Percentiles rank a stretch among this genome's conserved stretches.
These are phyloP conservation scores for Crassisporium funariophilum DNA, from an alignment of 768 basidiomycete genomes.

Conservation along the genomic window DNA sequence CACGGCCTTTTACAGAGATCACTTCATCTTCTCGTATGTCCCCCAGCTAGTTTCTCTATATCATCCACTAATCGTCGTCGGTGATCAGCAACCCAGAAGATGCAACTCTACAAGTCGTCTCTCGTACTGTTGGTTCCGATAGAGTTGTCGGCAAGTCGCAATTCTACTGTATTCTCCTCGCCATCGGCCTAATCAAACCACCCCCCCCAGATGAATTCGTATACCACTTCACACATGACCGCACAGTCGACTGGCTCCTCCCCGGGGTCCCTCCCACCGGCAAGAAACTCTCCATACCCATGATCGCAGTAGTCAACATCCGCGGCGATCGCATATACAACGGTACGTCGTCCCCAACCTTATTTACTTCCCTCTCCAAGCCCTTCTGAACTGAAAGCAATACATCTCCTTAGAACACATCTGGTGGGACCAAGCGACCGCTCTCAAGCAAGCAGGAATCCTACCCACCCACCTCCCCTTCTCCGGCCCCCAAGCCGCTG, in stretches of 20 bases:
- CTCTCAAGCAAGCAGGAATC: conserved; percentile 37
- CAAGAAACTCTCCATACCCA: conserved; percentile 49
- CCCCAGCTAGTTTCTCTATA: too few relatives aligned
- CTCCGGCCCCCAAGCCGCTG: conserved; percentile 17
- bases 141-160: conserved; percentile 48
- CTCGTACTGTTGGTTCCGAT: conserved; percentile 54
- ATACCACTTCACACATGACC: conserved; percentile 46
- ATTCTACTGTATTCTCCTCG: background rate
- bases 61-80: background rate
- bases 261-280: conserved; percentile 57
- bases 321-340: conserved; percentile 41
- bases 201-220: conserved; percentile 50
- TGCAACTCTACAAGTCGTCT: conserved; percentile 43
- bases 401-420: conserved; percentile 37
- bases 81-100: conserved; percentile 48
- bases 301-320: conserved; percentile 58
- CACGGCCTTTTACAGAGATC: conserved; percentile 56
- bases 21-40: conserved; percentile 53
- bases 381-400: background rate
- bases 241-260: conserved; percentile 47
- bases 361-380: background rate
- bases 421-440: conserved; percentile 48
- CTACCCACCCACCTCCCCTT: conserved; percentile 36
- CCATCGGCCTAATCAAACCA: background rate
- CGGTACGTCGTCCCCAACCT: conserved; percentile 18